Evolutionary conservation across 129 eudicot species (phyloP).

Genomic region (Flaveria linearis): DNA sequence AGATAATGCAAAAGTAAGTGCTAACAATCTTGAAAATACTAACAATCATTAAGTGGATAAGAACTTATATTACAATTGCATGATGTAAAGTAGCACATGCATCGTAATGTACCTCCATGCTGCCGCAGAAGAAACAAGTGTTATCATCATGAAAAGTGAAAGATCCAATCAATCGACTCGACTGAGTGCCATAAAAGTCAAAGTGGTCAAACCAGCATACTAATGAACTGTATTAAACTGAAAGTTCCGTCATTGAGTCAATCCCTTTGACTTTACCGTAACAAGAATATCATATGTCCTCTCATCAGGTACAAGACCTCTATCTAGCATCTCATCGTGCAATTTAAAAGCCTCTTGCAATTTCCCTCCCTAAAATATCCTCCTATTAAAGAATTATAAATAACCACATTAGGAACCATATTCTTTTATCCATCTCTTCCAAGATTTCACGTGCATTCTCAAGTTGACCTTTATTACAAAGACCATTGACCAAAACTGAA

Average conservation of each 20-base stretch:
- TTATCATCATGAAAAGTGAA: conserved; percentile 4
- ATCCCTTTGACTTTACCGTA: conserved; percentile 48
- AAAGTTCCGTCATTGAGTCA: conserved; percentile 29
- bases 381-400: conserved; percentile 69
- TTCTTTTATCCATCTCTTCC: conserved; percentile 65
- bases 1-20: not conserved
- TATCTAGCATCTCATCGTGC: conserved; percentile 96
- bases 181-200: conserved; percentile 1
- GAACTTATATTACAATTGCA: conserved; percentile 1
- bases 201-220: conserved; percentile 20
- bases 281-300: conserved; percentile 78
- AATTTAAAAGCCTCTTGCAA: conserved; percentile 76
- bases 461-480: conserved; percentile 69
- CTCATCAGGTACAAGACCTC: conserved; percentile 76
- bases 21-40: conserved; percentile 8
- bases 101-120: conserved; percentile 25
- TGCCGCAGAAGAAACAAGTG: not conserved
- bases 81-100: conserved; percentile 19
- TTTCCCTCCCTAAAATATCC: conserved; percentile 81
- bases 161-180: conserved; percentile 17
- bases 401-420: conserved; percentile 56
- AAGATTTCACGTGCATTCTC: conserved; percentile 62
- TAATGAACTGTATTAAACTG: conserved; percentile 17
- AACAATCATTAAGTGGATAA: conserved; percentile 4
- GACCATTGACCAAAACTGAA: conserved; percentile 68